A percentile compares a stretch with the other conserved stretches of the same genome.
Conservation (phyloP, 2,329 filamentous ascomycete species). For the Fusarium redolens region DNA sequence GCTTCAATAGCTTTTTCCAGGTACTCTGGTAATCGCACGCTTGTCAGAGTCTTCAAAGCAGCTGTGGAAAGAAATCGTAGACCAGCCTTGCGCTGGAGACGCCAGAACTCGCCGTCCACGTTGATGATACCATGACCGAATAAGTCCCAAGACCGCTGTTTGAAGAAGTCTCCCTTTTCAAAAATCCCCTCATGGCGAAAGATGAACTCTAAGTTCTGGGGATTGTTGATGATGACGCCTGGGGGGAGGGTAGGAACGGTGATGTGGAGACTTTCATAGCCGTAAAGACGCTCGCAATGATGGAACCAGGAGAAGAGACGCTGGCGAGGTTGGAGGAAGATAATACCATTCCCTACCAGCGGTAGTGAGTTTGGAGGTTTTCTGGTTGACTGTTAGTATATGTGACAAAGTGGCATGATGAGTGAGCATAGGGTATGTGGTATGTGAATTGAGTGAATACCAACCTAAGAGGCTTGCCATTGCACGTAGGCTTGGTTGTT, state of each 20-base stretch:
- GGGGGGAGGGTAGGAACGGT: conserved; percentile 71
- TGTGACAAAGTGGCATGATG: background rate
- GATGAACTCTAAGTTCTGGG: conserved; percentile 70
- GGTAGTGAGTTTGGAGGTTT: conserved; percentile 64
- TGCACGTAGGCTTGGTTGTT: conserved; percentile 27
- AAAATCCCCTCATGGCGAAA: conserved; percentile 71
- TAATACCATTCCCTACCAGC: conserved; percentile 69
- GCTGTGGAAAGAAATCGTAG: conserved; percentile 67
- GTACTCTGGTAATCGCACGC: conserved; percentile 66
- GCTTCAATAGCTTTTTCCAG: conserved; percentile 56
- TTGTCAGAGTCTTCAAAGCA: conserved; percentile 68
- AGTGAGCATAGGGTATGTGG: background rate
- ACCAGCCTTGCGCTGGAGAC: conserved; percentile 71
- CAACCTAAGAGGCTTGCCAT: conserved; percentile 36
- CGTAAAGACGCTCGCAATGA: conserved; percentile 65
- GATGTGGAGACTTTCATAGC: conserved; percentile 71
- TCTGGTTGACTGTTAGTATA: conserved; percentile 42
- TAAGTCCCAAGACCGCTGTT: conserved; percentile 68
- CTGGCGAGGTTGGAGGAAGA: conserved; percentile 70
- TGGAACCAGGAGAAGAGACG: conserved; percentile 72
- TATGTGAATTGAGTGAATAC: background rate
- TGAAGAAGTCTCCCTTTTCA: conserved; percentile 72
- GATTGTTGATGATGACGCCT: conserved; percentile 72
- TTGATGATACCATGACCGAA: conserved; percentile 77
- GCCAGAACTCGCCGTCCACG: conserved; percentile 72